These are phyloP conservation scores for Viola pubescens DNA, from an alignment of 441 rosid species.

Conservation along the genomic window DNA sequence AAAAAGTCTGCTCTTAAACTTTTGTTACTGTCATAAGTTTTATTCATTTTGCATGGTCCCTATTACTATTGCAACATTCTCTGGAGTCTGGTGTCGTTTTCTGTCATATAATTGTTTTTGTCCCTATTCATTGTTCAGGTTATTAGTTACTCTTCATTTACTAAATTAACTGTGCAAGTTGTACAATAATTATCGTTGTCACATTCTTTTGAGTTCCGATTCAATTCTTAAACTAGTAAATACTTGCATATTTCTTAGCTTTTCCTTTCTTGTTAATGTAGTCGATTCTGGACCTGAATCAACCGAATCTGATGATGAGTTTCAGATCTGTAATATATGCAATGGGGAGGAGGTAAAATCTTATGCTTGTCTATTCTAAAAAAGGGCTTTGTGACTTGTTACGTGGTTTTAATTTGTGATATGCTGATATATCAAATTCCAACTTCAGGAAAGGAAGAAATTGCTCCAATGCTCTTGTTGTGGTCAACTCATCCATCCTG, in stretches of 20 bases:
- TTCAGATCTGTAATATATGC: conserved; percentile 96
- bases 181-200: not conserved
- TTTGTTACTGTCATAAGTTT: not conserved
- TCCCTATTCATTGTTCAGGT: not conserved
- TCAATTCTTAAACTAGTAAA: not conserved
- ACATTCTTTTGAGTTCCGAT: not conserved
- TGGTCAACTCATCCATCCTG: conserved; percentile 78
- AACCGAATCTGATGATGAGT: conserved; percentile 94
- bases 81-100: no score
- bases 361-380: conserved; percentile 13
- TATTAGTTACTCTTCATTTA: not conserved
- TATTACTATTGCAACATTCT: no score
- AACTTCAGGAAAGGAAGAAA: conserved; percentile 81
- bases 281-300: conserved; percentile 83
- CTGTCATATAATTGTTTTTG: no score
- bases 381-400: conserved; percentile 17
- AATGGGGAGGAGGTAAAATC: conserved; percentile 74
- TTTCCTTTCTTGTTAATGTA: conserved; percentile 33
- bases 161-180: not conserved
- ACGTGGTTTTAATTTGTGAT: not conserved
- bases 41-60: not conserved
- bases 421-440: conserved; percentile 15
- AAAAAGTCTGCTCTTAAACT: not conserved
- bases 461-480: conserved; percentile 94
- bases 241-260: not conserved